These are phyloP conservation scores for Astrocystis sublimbata DNA, from an alignment of 495 filamentous ascomycete species.

Conservation along the genomic window DNA sequence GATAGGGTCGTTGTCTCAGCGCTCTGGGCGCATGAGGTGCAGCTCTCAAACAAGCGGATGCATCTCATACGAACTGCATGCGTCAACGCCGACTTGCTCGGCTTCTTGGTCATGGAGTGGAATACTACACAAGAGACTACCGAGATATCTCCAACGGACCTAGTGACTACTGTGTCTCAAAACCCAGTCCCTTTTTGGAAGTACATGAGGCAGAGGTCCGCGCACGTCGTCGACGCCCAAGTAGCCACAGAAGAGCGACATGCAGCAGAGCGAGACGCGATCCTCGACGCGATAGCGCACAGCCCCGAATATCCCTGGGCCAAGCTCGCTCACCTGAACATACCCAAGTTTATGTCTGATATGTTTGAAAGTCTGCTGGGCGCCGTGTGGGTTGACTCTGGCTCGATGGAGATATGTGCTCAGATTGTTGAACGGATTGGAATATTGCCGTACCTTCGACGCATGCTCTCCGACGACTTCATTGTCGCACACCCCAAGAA, in stretches of 20 bases:
- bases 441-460: conserved; percentile 60
- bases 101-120: conserved; percentile 72
- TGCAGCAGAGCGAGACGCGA: conserved; percentile 44
- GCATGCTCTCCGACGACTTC: conserved; percentile 60
- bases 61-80: conserved; percentile 72
- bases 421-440: conserved; percentile 64
- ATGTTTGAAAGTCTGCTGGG: conserved; percentile 80
- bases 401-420: conserved; percentile 57
- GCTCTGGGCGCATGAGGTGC: conserved; percentile 35
- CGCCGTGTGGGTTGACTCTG: conserved; percentile 84
- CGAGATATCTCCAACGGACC: conserved; percentile 22
- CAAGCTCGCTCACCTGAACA: conserved; percentile 60
- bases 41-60: conserved; percentile 66
- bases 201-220: conserved; percentile 63
- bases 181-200: conserved; percentile 59
- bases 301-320: conserved; percentile 72
- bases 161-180: conserved; percentile 18
- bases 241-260: conserved; percentile 51
- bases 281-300: conserved; percentile 51
- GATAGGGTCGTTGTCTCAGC: conserved; percentile 70
- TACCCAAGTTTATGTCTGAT: conserved; percentile 85
- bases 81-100: conserved; percentile 85
- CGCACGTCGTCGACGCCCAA: conserved; percentile 45
- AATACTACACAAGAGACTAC: conserved; percentile 34
- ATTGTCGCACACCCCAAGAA: conserved; percentile 75